phyloP scores from a whole-genome alignment of 2,329 filamentous ascomycete species.

The Dendrostoma leiphaemia region DNA sequence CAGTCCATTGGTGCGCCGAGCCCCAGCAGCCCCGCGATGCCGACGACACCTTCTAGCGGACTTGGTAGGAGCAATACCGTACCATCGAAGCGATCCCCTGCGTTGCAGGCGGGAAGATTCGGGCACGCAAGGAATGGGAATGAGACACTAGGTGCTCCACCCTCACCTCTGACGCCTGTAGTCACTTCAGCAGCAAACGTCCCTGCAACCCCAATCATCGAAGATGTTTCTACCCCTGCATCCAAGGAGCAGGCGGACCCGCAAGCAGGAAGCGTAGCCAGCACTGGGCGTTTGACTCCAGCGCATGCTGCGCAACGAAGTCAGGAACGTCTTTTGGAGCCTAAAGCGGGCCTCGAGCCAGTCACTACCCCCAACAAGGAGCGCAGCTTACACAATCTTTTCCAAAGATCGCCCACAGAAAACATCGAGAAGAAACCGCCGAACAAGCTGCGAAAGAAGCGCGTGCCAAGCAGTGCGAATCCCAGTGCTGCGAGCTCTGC shows the following conservation, averaged over 20 bases:
- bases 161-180: constrained; percentile 34
- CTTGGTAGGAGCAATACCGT: constrained; percentile 80
- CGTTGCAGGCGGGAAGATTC: constrained; percentile 66
- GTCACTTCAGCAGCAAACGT: constrained; percentile 46
- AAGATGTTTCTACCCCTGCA: constrained; percentile 32
- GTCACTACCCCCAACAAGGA: constrained; percentile 62
- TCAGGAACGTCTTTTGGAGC: constrained; percentile 46
- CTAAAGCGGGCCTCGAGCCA: constrained; percentile 28
- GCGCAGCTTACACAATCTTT: constrained; percentile 65
- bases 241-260: constrained; percentile 18
- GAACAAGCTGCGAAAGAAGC: constrained; percentile 90
- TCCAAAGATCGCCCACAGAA: constrained; percentile 65
- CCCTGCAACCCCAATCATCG: constrained; percentile 37
- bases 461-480: constrained; percentile 71
- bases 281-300: constrained; percentile 8
- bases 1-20: constrained; percentile 70
- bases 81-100: constrained; percentile 84
- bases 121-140: constrained; percentile 38
- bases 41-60: constrained; percentile 53
- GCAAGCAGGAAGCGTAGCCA: background rate
- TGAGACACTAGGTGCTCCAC: constrained; percentile 28
- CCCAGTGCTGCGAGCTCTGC: constrained; percentile 89
- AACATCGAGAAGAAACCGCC: constrained; percentile 69
- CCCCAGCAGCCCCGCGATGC: constrained; percentile 61
- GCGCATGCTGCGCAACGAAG: constrained; percentile 38